Evolutionary conservation across 768 basidiomycete species (phyloP), one percentile per base, ranked within the genome.

Genomic region (Phanerochaete carnosa): DNA sequence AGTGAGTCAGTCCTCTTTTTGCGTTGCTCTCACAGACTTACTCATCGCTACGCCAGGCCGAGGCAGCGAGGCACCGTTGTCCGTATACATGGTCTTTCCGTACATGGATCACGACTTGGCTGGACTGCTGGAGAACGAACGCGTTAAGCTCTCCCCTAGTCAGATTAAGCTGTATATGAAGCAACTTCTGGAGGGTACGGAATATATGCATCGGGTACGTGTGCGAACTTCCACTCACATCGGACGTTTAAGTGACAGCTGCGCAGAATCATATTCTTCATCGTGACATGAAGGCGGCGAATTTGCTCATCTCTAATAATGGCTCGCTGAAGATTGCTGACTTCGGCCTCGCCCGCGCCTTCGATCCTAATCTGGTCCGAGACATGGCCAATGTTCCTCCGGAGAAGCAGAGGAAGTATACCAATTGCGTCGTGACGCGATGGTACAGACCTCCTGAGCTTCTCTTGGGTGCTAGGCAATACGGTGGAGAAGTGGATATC

Each of bases 71-170:
- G 70, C 73, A 13, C 86, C 89, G 26, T 76, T 93, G 57, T 92
- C 92, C 3, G 92, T 98, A 15, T 97, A 92, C 75, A 97, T 98
- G 94, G 96, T 98, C 45, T 99, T 98, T 69, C 97, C 97, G 0
- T 99, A 98, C 75, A 98, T 98, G 97, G 97, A 98, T 68, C 96
- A 99, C 68, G 97, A 99, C 74, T 84, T 99, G 12, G 94, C 96
- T 1, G 97, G 97, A 2, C 73, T 98, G 39, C 76, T 99, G 61
- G 93, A 95, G 73, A 98, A 98, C 69, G 89, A 92, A 61, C 83
- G 90, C 28, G 95, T 95, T 60, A 88, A 89, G 66, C 77, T 96
- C 3, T 83, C 84, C 53, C 86, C 88, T 8, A 89, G 89, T 66
- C 87, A 94, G 62, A 95, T 98, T 75, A 99, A 98, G 76, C 77